phyloP scores from a whole-genome alignment of 1,139 yeast species.

The Oligophagozyma castellii region DNA sequence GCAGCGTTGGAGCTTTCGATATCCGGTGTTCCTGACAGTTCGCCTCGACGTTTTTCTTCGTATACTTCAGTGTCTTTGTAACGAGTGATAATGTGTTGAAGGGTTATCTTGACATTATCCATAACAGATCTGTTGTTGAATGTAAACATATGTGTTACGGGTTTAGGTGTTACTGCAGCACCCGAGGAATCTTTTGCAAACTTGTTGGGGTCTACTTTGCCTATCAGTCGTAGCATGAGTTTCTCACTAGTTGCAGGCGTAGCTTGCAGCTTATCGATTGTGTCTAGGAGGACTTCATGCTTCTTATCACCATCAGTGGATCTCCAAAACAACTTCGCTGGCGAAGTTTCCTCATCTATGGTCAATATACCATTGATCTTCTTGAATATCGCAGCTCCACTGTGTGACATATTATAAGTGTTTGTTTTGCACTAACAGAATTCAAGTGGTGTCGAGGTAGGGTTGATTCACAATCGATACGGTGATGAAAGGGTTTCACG shows the following conservation, averaged over 20 bases:
- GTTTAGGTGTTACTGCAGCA: conserved; percentile 28
- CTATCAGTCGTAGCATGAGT: conserved; percentile 50
- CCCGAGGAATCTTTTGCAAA: conserved; percentile 20
- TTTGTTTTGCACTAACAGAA: too few species aligned
- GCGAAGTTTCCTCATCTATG: conserved; percentile 51
- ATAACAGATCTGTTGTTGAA: conserved; percentile 63
- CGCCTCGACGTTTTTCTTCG: conserved; percentile 15
- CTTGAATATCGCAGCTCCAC: conserved; percentile 59
- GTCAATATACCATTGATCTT: conserved; percentile 56
- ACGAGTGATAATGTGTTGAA: conserved; percentile 61
- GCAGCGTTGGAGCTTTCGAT: not conserved
- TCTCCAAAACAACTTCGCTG: conserved; percentile 55
- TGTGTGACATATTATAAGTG: conserved; percentile 25
- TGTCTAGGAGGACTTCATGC: conserved; percentile 33
- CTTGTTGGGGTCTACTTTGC: conserved; percentile 25
- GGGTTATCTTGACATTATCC: conserved; percentile 56
- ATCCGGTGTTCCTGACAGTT: conserved; percentile 3
- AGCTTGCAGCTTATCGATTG: conserved; percentile 53
- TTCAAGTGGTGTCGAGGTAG: too few species aligned
- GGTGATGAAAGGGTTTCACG: too few species aligned
- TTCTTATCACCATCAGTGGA: conserved; percentile 48
- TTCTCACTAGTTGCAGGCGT: conserved; percentile 59
- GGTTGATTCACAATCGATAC: too few species aligned
- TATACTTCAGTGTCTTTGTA: conserved; percentile 38
- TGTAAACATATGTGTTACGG: conserved; percentile 37